Conservation (phyloP, 768 basidiomycete species). For the Rhodosporidiobolus sp. region DNA sequence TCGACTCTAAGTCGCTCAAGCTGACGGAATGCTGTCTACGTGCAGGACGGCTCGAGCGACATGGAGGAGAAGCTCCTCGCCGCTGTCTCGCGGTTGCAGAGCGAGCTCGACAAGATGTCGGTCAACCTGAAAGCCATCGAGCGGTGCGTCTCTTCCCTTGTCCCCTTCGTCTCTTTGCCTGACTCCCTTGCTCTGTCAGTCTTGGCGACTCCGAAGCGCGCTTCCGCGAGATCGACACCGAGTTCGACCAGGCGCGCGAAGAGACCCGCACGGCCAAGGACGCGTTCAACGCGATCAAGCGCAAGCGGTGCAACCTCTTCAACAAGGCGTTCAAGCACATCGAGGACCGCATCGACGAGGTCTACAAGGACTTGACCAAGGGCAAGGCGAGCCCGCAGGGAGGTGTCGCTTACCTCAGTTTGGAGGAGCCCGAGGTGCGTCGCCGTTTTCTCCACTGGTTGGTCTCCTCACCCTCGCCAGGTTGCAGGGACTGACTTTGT, state of each 20-base stretch:
- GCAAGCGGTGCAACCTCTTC: conserved; percentile 73
- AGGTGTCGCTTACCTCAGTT: conserved; percentile 89
- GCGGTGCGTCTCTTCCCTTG: conserved; percentile 54
- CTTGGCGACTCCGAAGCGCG: conserved; percentile 60
- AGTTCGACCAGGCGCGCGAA: conserved; percentile 85
- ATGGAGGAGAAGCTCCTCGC: conserved; percentile 70
- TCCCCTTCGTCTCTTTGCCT: background rate
- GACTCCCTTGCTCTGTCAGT: conserved; percentile 5
- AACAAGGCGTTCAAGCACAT: conserved; percentile 96
- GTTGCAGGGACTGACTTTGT: no score
- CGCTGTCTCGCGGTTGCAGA: conserved; percentile 63
- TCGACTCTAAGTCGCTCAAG: no score
- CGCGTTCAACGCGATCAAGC: conserved; percentile 81
- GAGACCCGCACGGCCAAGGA: conserved; percentile 88
- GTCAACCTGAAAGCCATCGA: conserved; percentile 97
- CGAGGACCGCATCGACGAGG: conserved; percentile 85
- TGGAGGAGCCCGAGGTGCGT: conserved; percentile 89
- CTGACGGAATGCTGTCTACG: background rate
- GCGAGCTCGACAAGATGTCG: conserved; percentile 87
- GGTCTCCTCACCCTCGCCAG: no score
- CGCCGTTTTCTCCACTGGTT: background rate
- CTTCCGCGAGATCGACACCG: conserved; percentile 80
- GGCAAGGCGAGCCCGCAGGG: conserved; percentile 90
- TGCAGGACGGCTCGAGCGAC: conserved; percentile 62
- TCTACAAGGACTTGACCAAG: conserved; percentile 97